Conservation (phyloP, 2,329 filamentous ascomycete species). For the Mycosphaerelloides madeirae region DNA sequence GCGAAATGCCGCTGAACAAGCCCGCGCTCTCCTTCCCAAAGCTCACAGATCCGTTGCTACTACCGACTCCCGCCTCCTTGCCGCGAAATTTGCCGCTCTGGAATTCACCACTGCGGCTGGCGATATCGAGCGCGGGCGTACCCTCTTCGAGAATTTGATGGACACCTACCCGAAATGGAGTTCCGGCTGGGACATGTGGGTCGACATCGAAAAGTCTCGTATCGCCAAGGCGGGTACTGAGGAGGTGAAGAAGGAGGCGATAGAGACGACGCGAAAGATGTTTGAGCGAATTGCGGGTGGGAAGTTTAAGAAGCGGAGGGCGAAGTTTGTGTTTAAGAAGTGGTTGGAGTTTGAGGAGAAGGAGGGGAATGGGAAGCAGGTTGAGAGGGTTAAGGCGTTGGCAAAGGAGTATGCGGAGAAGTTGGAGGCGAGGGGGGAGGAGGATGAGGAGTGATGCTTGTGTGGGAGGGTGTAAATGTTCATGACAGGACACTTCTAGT, state of each 20-base stretch:
- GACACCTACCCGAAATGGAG: slow-evolving; percentile 81
- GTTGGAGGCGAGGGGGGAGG: slow-evolving; percentile 32
- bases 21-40: slow-evolving; percentile 71
- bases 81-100: slow-evolving; percentile 82
- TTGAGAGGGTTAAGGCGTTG: slow-evolving; percentile 65
- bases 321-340: slow-evolving; percentile 82
- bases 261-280: slow-evolving; percentile 55
- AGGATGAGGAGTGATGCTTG: slow-evolving; percentile 23
- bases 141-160: slow-evolving; percentile 86
- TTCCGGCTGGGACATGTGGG: slow-evolving; percentile 86
- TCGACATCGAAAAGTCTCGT: slow-evolving; percentile 65
- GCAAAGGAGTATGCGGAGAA: slow-evolving; percentile 65
- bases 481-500: too few relatives aligned
- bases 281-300: slow-evolving; percentile 70
- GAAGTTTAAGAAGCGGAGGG: slow-evolving; percentile 72
- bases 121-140: slow-evolving; percentile 84
- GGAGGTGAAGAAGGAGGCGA: slow-evolving; percentile 50
- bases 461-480: not conserved
- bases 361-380: slow-evolving; percentile 62
- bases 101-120: slow-evolving; percentile 83
- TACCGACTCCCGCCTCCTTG: slow-evolving; percentile 66
- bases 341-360: slow-evolving; percentile 85
- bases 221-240: slow-evolving; percentile 28
- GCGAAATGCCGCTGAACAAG: slow-evolving; percentile 63
- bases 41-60: slow-evolving; percentile 77